Evolutionary conservation across 352 stramenopile genomes (phyloP).

Genomic region (Globisporangium apiculatum): DNA sequence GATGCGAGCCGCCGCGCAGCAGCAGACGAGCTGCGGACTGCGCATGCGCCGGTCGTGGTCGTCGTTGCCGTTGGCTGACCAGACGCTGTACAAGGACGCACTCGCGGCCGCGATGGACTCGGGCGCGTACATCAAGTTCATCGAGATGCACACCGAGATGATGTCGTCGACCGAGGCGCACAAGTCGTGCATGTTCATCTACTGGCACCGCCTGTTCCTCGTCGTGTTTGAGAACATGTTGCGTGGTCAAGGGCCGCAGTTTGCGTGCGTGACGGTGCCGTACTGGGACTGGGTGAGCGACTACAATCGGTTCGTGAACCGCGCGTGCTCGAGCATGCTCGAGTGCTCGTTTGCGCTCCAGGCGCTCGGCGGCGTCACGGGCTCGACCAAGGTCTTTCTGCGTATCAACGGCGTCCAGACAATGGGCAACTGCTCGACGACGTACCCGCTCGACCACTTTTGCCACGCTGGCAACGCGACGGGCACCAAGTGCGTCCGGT

Average conservation of each 20-base stretch:
- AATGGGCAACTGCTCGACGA: constrained; percentile 26
- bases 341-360: constrained; percentile 38
- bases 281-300: constrained; percentile 76
- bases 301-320: constrained; percentile 25
- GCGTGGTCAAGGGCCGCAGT: constrained; percentile 36
- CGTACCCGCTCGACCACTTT: constrained; percentile 30
- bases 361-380: constrained; percentile 25
- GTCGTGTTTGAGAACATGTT: constrained; percentile 81
- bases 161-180: constrained; percentile 41
- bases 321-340: constrained; percentile 34
- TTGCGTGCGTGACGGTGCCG: constrained; percentile 65
- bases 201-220: constrained; percentile 71
- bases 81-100: constrained; percentile 39
- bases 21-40: constrained; percentile 17
- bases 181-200: constrained; percentile 72
- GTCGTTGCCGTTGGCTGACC: constrained; percentile 26
- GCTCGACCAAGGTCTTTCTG: constrained; percentile 18
- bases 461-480: constrained; percentile 27
- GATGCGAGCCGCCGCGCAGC: background rate
- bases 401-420: constrained; percentile 20
- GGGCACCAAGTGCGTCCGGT: constrained; percentile 24
- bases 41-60: constrained; percentile 48
- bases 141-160: constrained; percentile 61
- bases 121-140: constrained; percentile 46
- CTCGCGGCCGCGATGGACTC: constrained; percentile 43